A percentile compares a stretch with the other conserved stretches of the same genome.
Evolutionary conservation across 106 monocot species (phyloP).

Genomic region (Gastrodia elata): DNA sequence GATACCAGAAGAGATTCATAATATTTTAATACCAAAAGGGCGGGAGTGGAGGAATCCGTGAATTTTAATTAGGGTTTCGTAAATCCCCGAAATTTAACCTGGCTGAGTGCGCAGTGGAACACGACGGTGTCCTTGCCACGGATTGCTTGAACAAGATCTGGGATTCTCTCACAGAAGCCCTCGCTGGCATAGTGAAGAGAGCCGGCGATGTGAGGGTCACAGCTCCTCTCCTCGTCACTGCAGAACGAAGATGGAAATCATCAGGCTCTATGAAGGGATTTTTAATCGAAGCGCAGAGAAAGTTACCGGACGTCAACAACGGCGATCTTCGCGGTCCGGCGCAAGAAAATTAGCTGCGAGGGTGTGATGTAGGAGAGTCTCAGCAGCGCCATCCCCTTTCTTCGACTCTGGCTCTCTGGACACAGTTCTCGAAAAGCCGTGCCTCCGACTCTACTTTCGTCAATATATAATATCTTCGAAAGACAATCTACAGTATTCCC

Average conservation of each 20-base stretch:
- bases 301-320: constrained; percentile 82
- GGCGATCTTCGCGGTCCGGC: constrained; percentile 41
- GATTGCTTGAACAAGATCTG: constrained; percentile 50
- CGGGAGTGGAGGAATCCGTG: too few species aligned
- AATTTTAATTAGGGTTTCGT: too few species aligned
- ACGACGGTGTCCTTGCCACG: constrained; percentile 74
- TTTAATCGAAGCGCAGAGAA: background rate
- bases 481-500: too few species aligned
- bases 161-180: constrained; percentile 49
- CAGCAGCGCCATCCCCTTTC: constrained; percentile 34
- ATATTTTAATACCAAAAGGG: too few species aligned
- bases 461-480: too few species aligned
- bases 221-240: constrained; percentile 96
- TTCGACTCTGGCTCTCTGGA: background rate
- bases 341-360: constrained; percentile 42
- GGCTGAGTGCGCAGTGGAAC: constrained; percentile 95
- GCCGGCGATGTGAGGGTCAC: constrained; percentile 82
- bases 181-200: constrained; percentile 77
- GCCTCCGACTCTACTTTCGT: too few species aligned
- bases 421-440: too few species aligned
- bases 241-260: background rate
- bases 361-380: constrained; percentile 58
- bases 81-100: too few species aligned
- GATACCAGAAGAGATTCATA: too few species aligned
- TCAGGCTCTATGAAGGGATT: background rate